Conservation (phyloP, 1,139 yeast genomes). For the Kodamaea sp. region DNA sequence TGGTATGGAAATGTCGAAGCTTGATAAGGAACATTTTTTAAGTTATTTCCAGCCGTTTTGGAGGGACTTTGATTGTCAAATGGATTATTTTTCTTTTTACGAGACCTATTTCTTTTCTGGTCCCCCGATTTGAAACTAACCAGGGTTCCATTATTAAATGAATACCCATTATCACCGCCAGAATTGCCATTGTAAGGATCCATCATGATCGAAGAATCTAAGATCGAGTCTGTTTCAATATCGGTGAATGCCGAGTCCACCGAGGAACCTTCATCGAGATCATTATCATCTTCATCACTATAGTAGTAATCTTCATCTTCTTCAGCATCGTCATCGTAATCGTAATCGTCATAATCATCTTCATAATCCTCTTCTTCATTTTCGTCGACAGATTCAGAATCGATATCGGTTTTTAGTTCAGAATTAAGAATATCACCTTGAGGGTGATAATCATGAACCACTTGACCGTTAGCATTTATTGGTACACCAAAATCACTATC, state of each 20-base stretch:
- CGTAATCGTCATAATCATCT: slow-evolving; percentile 12
- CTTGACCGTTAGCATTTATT: slow-evolving; percentile 18
- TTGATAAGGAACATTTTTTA: slow-evolving; percentile 8
- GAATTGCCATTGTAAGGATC: slow-evolving; percentile 22
- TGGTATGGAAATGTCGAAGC: slow-evolving; percentile 4
- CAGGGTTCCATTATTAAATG: slow-evolving; percentile 15
- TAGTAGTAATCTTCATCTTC: slow-evolving; percentile 11
- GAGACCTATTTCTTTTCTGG: slow-evolving; percentile 14
- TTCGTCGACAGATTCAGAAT: slow-evolving; percentile 8
- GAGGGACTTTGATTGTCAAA: slow-evolving; percentile 20
- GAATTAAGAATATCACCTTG: background rate
- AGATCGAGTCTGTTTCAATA: slow-evolving; percentile 38
- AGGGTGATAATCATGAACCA: slow-evolving; percentile 13
- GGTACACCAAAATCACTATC: slow-evolving; percentile 36
- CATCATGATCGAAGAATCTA: slow-evolving; percentile 28
- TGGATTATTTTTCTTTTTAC: slow-evolving; percentile 18
- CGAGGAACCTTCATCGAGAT: slow-evolving; percentile 25
- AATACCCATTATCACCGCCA: slow-evolving; percentile 15
- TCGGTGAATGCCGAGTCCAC: slow-evolving; percentile 46
- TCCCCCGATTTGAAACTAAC: slow-evolving; percentile 7
- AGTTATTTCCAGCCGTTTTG: slow-evolving; percentile 7
- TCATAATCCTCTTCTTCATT: slow-evolving; percentile 8
- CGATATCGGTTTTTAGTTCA: slow-evolving; percentile 6
- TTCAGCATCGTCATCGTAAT: slow-evolving; percentile 11
- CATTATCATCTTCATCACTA: slow-evolving; percentile 13